Evolutionary conservation across 2,329 filamentous ascomycete genomes (phyloP), one percentile per base, ranked within the genome.

Genomic region (Monosporascus sp.): DNA sequence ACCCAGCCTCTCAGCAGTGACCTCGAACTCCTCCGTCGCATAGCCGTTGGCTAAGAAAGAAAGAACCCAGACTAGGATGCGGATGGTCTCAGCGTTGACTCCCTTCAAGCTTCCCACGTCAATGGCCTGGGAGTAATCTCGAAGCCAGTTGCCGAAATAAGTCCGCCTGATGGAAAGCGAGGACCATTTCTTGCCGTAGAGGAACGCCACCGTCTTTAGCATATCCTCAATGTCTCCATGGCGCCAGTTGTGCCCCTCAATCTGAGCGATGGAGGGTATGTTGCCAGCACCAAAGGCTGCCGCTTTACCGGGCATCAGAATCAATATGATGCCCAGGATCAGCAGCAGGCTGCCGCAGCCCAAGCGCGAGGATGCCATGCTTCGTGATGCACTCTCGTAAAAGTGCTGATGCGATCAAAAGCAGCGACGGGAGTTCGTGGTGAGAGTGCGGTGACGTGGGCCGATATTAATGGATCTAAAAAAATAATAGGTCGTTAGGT

Each of bases 61-160:
- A 25, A 94, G 78, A 44, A 93, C 83, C 88, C 88, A 91, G 55
- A 92, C 86, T 38, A 94, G 72, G 54, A 93, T 82, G 44, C 89
- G 81, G 61, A 94, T 89, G 3, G 89, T 91, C 38, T 86, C 85
- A 36, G 87, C 85, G 57, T 88, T 89, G 54, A 90, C 84, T 55
- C 84, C 85, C 71, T 91, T 92, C 56, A 94, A 70, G 55, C 86
- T 90, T 48, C 88, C 88, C 14, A 92, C 85, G 64, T 93, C 89
- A 68, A 93, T 80, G 37, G 89, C 89, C 65, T 93, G 89, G 14
- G 87, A 91, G 68, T 94, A 94, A 72, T 93, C 89, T 55, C 89
- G 81, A 41, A 93, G 75, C 89, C 89, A 94, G 70, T 94, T 94
- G 53, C 89, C 89, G 74, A 93, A 93, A 72, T 91, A 93, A 31